Conservation (phyloP, 345 rosid genomes). For the Lepidium africanum region DNA sequence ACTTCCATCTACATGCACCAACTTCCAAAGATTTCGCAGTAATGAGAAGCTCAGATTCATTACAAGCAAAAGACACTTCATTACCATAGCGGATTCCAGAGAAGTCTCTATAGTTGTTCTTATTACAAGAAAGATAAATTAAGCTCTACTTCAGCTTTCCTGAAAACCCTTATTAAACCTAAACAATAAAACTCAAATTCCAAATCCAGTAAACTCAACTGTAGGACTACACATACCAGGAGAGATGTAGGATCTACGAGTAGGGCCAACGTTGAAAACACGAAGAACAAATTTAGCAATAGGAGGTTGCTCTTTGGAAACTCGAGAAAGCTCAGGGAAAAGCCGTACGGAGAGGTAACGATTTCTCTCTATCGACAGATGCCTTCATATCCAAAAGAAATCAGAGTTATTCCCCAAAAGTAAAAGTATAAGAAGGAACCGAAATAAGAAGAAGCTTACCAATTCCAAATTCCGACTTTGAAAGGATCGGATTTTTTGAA, state of each 20-base stretch:
- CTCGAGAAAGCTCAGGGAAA: constrained; percentile 71
- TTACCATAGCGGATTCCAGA: background rate
- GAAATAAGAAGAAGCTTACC: constrained; percentile 30
- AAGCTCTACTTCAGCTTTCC: background rate
- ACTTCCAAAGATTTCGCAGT: background rate
- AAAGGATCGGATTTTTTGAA: constrained; percentile 85
- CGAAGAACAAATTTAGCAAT: constrained; percentile 64
- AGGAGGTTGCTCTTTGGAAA: constrained; percentile 75
- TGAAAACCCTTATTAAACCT: background rate
- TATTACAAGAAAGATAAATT: background rate
- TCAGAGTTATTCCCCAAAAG: too few species aligned
- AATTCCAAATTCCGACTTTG: constrained; percentile 92
- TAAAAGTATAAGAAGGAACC: background rate
- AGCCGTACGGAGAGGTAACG: constrained; percentile 60
- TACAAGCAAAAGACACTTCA: background rate
- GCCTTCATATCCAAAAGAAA: constrained; percentile 40
- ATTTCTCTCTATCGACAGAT: constrained; percentile 76
- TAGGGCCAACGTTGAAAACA: constrained; percentile 48
- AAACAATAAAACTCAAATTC: background rate
- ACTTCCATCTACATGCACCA: background rate
- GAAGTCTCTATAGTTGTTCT: background rate
- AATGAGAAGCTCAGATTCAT: background rate
- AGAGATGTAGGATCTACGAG: constrained; percentile 47
- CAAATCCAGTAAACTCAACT: background rate
- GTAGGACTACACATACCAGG: constrained; percentile 24